phyloP scores from a whole-genome alignment of 192 early-diverging fungal species.

The Backusella sp. region DNA sequence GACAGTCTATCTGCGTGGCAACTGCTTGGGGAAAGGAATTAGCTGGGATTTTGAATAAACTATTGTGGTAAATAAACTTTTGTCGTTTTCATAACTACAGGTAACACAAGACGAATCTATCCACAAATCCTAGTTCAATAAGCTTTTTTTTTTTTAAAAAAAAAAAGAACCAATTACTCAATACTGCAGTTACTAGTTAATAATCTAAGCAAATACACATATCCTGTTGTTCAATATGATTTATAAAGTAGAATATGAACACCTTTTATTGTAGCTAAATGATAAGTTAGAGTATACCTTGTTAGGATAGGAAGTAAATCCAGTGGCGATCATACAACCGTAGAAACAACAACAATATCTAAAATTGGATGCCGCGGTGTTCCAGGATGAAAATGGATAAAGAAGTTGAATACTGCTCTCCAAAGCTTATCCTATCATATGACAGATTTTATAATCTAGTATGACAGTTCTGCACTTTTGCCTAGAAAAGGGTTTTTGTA shows the following conservation, averaged over 20 bases:
- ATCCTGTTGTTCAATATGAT: not conserved
- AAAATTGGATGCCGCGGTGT: not conserved
- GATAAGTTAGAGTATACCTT: not conserved
- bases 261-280: not conserved
- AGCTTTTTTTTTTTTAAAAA: not conserved
- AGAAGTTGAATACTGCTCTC: not conserved
- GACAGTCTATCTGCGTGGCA: not conserved
- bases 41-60: not conserved
- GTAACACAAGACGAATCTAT: not conserved
- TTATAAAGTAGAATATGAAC: not conserved
- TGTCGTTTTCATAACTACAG: not conserved
- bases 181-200: not conserved
- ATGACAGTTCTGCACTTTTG: not conserved
- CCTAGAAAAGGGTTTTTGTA: slow-evolving; percentile 3
- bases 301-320: not conserved
- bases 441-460: not conserved
- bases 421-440: not conserved
- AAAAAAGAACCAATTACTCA: not conserved
- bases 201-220: not conserved
- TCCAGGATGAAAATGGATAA: not conserved
- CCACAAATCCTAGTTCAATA: not conserved
- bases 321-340: not conserved
- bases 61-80: not conserved
- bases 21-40: not conserved
- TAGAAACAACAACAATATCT: not conserved